Evolutionary conservation across 2,329 filamentous ascomycete genomes (phyloP).

Genomic region (Exophiala sp.): DNA sequence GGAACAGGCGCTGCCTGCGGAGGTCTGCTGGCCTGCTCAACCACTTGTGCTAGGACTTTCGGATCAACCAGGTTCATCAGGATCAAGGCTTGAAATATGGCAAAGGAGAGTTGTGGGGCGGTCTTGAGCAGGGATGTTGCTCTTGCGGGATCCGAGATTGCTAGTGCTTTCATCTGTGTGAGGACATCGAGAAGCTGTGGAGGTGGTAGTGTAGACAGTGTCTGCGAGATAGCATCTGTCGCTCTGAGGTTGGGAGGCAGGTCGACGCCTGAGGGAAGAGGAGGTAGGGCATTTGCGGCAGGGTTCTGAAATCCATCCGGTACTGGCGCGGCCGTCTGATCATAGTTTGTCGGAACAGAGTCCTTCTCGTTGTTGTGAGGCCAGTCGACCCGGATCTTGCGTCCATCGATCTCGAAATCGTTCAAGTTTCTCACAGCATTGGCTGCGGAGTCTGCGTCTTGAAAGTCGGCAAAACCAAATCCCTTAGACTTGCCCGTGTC

Average conservation of each 20-base stretch:
- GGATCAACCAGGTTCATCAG: slow-evolving; percentile 91
- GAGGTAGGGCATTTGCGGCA: slow-evolving; percentile 54
- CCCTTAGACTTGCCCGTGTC: slow-evolving; percentile 94
- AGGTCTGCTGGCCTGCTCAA: slow-evolving; percentile 55
- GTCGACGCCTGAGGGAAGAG: slow-evolving; percentile 79
- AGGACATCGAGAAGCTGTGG: slow-evolving; percentile 90
- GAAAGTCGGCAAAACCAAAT: slow-evolving; percentile 94
- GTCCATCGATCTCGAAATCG: slow-evolving; percentile 90
- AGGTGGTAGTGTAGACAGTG: slow-evolving; percentile 79
- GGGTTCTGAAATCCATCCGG: slow-evolving; percentile 36
- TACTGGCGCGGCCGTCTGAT: slow-evolving; percentile 37
- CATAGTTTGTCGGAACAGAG: slow-evolving; percentile 53
- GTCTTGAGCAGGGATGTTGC: slow-evolving; percentile 82
- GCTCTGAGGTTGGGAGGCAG: slow-evolving; percentile 78
- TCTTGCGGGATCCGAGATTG: slow-evolving; percentile 74
- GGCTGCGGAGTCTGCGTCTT: slow-evolving; percentile 85
- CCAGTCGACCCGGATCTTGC: slow-evolving; percentile 92
- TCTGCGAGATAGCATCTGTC: slow-evolving; percentile 87
- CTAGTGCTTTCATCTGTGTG: slow-evolving; percentile 87
- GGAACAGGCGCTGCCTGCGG: slow-evolving; percentile 24
- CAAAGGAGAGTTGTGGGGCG: slow-evolving; percentile 89
- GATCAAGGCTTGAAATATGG: slow-evolving; percentile 89
- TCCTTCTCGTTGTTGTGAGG: slow-evolving; percentile 83
- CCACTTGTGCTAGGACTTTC: slow-evolving; percentile 73
- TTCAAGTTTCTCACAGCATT: slow-evolving; percentile 94